A percentile compares a stretch with the other conserved stretches of the same genome.
phyloP scores from a whole-genome alignment of 2,329 filamentous ascomycete genomes.

The Macroventuria anomochaeta region DNA sequence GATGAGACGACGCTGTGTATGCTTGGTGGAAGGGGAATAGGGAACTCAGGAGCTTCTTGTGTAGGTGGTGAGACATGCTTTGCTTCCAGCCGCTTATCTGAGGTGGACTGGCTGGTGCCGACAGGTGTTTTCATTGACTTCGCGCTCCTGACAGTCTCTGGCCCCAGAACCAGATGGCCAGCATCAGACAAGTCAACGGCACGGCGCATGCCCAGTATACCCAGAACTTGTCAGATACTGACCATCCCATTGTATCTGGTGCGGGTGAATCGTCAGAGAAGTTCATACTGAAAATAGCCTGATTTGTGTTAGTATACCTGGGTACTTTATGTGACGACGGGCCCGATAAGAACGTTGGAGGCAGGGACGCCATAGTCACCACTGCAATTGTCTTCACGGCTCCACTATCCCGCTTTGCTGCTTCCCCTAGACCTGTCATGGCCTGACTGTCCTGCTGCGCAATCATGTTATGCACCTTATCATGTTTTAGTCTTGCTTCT shows the following conservation, averaged over 20 bases:
- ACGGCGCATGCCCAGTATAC: conserved; percentile 27
- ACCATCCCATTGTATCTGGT: conserved; percentile 14
- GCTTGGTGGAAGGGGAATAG: too few species aligned
- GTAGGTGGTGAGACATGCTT: too few species aligned
- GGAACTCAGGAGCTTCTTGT: too few species aligned
- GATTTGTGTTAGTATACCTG: not conserved
- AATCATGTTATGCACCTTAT: conserved; percentile 28
- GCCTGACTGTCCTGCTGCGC: conserved; percentile 26
- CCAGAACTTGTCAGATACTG: conserved; percentile 28
- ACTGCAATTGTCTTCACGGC: conserved; percentile 27
- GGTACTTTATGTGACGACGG: not conserved
- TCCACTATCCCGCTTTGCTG: conserved; percentile 21
- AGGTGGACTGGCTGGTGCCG: too few species aligned
- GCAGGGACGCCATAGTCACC: conserved; percentile 31
- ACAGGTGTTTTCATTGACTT: too few species aligned
- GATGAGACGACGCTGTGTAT: too few species aligned
- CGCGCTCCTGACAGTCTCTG: too few species aligned
- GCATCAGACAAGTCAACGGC: conserved; percentile 23
- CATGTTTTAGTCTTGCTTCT: not conserved
- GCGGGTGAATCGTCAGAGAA: conserved; percentile 27
- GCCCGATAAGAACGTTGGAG: conserved; percentile 29
- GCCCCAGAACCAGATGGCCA: conserved; percentile 21
- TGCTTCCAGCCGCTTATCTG: too few species aligned
- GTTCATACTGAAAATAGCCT: conserved; percentile 34
- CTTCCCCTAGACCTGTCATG: conserved; percentile 23